Evolutionary conservation across 179 eudicot genomes (phyloP).

Genomic region (Patellifolia procumbens): DNA sequence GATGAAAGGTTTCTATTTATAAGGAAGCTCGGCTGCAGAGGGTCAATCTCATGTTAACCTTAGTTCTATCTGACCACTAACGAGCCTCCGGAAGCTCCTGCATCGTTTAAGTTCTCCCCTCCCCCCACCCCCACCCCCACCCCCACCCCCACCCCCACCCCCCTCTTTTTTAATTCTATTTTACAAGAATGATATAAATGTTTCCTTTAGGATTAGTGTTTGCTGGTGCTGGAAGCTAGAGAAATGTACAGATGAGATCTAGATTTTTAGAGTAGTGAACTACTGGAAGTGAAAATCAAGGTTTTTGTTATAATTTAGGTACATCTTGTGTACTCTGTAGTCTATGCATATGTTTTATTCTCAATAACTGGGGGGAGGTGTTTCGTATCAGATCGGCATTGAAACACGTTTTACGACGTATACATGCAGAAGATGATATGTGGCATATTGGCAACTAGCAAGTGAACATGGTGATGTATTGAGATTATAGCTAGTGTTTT

Average conservation of each 20-base stretch:
- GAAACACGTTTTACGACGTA: background rate
- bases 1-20: conserved; percentile 10
- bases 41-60: conserved; percentile 20
- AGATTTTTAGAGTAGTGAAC: conserved; percentile 33
- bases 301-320: conserved; percentile 18
- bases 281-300: conserved; percentile 21
- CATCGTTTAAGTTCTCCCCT: background rate
- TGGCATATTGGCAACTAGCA: conserved; percentile 4
- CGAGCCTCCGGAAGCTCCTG: conserved; percentile 19
- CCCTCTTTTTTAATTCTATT: too few species aligned
- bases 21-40: conserved; percentile 10
- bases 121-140: background rate
- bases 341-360: conserved; percentile 12
- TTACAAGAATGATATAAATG: conserved; percentile 6
- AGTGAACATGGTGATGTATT: background rate
- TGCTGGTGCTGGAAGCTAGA: conserved; percentile 33
- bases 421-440: background rate
- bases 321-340: conserved; percentile 15
- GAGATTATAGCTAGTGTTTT: conserved; percentile 13
- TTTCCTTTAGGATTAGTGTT: conserved; percentile 21
- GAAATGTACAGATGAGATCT: conserved; percentile 54
- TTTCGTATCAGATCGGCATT: background rate
- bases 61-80: conserved; percentile 16
- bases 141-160: background rate
- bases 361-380: conserved; percentile 13